Base-by-base conservation (phyloP, 148 eudicot species). In the Arctostaphylos glauca region DNA sequence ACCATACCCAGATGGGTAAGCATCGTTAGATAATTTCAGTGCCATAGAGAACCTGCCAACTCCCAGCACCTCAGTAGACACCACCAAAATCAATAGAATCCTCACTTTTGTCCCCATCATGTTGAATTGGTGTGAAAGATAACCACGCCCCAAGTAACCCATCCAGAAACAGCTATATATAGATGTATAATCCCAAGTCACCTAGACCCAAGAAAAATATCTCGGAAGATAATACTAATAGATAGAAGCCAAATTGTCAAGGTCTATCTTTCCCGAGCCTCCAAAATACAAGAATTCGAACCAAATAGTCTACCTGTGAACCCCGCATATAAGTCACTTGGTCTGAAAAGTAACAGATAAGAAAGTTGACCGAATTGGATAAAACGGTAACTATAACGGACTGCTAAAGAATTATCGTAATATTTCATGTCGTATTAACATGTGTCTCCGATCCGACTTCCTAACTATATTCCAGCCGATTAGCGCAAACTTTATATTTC, bases 1-100 rank as follows among this genome's bases (percentile, higher is more conserved):
- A 72, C 90, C 88, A 88, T 87, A 87, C 16, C 67, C 87, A 81
- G 86, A 80, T 55, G 91, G 92, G 72, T 87, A 87, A 6, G 88
- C 92, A 60, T 81, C 82, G 72, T 78, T 38, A 14, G 14, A 47
- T 46, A 83, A 79, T 72, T 82, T 80, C 8, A 80, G 19, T 58
- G 81, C 75, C 70, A 78, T 54, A 78, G 83, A 76, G 60, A 82
- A 59, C 14, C 23, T 6, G 18, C 76, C 56, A 75, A 79, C 14
- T 38, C 81, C 44, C 73, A 84, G 82, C 18, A 85, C 50, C 52
- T 67, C 80, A 73, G 78, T 4, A 15, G 55, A 85, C 12, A 84
- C 31, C 46, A 87, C 70, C 47, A 85, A 77, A 43, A 79, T 80
- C 54, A 59, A 50, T 7, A 84, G 25, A 84, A 59, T 9, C 84